Evolutionary conservation across 1,284 basidiomycete species (phyloP), one percentile per base, ranked within the genome.

Genomic region (Cutaneotrichosporon sp.): DNA sequence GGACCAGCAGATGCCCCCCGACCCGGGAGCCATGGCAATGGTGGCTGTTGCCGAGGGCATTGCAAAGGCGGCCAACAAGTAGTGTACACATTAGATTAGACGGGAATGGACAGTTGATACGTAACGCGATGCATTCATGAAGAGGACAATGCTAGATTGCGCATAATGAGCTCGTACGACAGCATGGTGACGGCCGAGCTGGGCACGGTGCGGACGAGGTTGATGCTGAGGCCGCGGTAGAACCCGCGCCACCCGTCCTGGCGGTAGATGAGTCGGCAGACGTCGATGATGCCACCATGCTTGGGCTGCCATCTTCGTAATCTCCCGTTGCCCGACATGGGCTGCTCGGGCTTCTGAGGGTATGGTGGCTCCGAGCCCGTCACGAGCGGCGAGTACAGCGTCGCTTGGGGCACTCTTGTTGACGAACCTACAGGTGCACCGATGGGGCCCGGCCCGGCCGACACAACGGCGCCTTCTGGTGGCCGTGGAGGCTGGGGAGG

Each of bases 161-260:
- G 79, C 81, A 82, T 82, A 60, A 82, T 77, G 58, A 82, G 71
- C 73, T 83, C 82, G 72, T 83, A 83, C 90, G 93, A 92, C 76
- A 97, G 82, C 86, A 97, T 90, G 36, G 94, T 97, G 68, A 97
- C 90, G 2, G 92, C 93, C 72, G 90, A 92, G 76, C 92, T 93
- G 18, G 94, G 94, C 65, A 97, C 93, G 1, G 94, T 97, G 66
- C 95, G 84, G 52, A 96, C 81, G 34, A 97, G 85, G 81, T 97
- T 97, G 70, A 97, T 87, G 42, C 90, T 91, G 63, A 97, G 80
- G 7, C 95, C 95, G 69, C 89, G 89, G 81, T 97, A 97, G 61
- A 97, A 85, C 31, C 90, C 90, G 51, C 84, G 84, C 88, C 91
- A 91, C 13, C 93, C 92, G 75, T 95, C 91, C 71, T 90, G 88